Conservation (phyloP, 306 rosid genomes). For the Quercus parvula region DNA sequence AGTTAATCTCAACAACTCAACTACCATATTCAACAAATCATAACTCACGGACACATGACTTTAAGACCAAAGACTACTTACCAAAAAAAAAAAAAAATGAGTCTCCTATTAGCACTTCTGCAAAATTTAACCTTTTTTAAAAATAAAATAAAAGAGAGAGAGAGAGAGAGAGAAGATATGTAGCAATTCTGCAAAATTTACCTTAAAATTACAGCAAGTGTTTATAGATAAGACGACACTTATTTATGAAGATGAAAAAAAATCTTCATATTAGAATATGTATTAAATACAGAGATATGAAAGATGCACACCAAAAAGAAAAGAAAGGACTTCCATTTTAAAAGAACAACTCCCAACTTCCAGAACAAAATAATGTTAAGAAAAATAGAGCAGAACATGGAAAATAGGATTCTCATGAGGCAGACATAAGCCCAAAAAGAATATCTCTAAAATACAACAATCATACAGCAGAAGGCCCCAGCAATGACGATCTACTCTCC, state of each 20-base stretch:
- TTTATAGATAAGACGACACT: no score
- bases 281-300: no score
- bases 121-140: no score
- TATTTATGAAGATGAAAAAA: no score
- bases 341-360: background rate
- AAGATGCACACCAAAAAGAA: no score
- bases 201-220: no score
- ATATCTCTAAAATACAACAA: background rate
- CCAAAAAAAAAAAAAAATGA: no score
- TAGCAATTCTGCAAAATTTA: no score
- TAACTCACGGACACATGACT: background rate
- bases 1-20: background rate
- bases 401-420: background rate
- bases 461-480: background rate
- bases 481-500: background rate
- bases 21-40: background rate
- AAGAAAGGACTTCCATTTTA: background rate
- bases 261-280: no score
- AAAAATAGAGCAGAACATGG: background rate
- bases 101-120: no score
- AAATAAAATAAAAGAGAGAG: no score
- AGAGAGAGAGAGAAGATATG: no score
- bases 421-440: background rate
- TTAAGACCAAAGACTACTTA: background rate
- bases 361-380: background rate